Conservation (phyloP, 2,329 filamentous ascomycete species). For the Xylariaceae sp. region DNA sequence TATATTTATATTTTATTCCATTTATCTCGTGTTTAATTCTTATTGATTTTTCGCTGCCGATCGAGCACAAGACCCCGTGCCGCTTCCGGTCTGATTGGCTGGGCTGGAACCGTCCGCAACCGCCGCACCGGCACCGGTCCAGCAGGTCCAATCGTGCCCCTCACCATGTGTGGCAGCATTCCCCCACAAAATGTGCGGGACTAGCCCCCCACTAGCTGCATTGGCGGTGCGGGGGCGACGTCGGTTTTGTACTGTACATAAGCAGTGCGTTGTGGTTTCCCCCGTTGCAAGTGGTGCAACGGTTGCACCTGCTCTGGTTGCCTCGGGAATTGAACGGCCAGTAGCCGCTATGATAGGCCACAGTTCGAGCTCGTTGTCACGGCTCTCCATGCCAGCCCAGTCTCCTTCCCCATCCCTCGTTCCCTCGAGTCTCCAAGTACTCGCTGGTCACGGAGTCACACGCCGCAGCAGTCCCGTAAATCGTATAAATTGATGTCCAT, state of each 20-base stretch:
- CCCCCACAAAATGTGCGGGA: neutral
- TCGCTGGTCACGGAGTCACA: neutral
- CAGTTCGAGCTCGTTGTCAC: slow-evolving; percentile 3
- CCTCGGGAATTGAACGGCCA: neutral
- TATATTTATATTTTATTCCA: neutral
- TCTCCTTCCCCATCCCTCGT: neutral
- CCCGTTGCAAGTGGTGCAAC: neutral
- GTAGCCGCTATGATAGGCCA: neutral
- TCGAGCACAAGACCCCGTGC: neutral
- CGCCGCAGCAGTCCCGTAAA: neutral
- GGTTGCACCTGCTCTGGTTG: neutral
- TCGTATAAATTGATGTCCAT: neutral
- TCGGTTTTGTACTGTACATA: neutral
- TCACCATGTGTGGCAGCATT: neutral
- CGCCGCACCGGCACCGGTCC: neutral
- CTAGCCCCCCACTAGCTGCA: neutral
- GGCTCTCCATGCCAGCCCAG: neutral
- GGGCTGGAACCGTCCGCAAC: neutral
- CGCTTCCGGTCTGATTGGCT: neutral
- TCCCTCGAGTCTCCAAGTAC: neutral
- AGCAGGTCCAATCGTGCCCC: neutral
- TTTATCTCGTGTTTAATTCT: neutral
- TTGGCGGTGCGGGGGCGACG: neutral
- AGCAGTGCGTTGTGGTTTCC: neutral
- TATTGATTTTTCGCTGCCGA: neutral